A percentile compares a stretch with the other conserved stretches of the same genome.
phyloP scores from a whole-genome alignment of 169 alveolate species.

The Sarcocystis neurona region DNA sequence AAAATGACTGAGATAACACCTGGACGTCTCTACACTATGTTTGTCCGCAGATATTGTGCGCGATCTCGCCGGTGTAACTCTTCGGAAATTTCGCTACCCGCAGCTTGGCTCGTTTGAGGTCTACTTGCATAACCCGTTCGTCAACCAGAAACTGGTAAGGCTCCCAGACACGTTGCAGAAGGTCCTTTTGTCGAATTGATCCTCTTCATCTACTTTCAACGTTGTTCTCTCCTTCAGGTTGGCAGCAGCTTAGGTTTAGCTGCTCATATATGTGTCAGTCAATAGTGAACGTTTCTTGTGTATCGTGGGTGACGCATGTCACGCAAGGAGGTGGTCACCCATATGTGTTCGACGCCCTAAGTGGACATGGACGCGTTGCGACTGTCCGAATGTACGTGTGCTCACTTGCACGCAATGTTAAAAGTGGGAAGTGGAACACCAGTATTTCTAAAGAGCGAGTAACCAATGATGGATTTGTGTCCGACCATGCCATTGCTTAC shows the following conservation, averaged over 20 bases:
- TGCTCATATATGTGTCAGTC: not conserved
- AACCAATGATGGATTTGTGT: no score
- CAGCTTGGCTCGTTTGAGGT: conserved; percentile 63
- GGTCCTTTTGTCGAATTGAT: no score
- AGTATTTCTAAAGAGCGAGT: no score
- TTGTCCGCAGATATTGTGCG: conserved; percentile 26
- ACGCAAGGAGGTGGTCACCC: no score
- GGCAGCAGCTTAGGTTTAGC: not conserved
- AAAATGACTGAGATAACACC: no score
- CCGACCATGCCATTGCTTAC: no score
- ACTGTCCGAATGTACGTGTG: no score
- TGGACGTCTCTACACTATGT: not conserved
- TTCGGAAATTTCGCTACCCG: conserved; percentile 55
- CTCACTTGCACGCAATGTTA: no score
- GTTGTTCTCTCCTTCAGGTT: not conserved
- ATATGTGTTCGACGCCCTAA: no score
- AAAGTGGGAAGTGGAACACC: no score
- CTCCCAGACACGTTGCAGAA: not conserved
- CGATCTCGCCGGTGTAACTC: conserved; percentile 22
- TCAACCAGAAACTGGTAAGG: conserved; percentile 46
- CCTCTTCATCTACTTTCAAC: not conserved
- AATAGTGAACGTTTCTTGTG: not conserved
- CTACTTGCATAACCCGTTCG: conserved; percentile 47
- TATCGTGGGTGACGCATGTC: not conserved
- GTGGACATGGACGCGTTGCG: no score